Evolutionary conservation across 768 basidiomycete genomes (phyloP).

Genomic region (Trametes maxima): DNA sequence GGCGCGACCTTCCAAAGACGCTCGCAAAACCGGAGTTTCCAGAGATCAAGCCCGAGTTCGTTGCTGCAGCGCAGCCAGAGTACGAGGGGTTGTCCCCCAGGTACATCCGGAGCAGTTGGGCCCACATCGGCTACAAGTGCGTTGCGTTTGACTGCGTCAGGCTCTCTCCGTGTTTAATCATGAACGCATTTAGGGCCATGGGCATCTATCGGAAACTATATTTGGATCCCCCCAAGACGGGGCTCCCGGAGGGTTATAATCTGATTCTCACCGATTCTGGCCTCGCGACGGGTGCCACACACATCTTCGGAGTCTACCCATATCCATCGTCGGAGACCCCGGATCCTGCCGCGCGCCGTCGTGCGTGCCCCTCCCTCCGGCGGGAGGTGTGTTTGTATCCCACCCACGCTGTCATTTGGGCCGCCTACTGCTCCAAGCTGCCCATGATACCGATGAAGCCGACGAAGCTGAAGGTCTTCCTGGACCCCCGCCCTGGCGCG

Average conservation of each 20-base stretch:
- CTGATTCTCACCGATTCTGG: constrained; percentile 23
- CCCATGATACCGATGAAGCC: constrained; percentile 48
- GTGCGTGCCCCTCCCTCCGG: constrained; percentile 5
- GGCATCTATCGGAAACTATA: constrained; percentile 17
- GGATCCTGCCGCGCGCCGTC: constrained; percentile 2
- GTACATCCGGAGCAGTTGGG: constrained; percentile 7
- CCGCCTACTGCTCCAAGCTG: constrained; percentile 63
- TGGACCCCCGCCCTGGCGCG: not conserved
- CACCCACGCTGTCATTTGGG: constrained; percentile 66
- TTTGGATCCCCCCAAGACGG: constrained; percentile 20
- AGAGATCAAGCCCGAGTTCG: not conserved
- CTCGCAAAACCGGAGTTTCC: constrained; percentile 2
- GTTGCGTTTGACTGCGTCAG: not conserved
- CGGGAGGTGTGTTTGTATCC: constrained; percentile 43
- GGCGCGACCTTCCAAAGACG: constrained; percentile 1
- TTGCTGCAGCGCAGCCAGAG: not conserved
- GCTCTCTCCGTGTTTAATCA: not conserved
- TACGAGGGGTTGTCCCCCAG: constrained; percentile 7
- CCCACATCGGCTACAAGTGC: constrained; percentile 4
- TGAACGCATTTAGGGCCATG: not conserved
- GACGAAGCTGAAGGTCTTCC: constrained; percentile 27
- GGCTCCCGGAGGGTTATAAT: constrained; percentile 17
- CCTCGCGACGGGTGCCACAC: constrained; percentile 20
- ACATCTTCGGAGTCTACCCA: constrained; percentile 24
- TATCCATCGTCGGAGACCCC: not conserved